Conservation (phyloP, 306 rosid genomes). For the Cicer cuneatum region DNA sequence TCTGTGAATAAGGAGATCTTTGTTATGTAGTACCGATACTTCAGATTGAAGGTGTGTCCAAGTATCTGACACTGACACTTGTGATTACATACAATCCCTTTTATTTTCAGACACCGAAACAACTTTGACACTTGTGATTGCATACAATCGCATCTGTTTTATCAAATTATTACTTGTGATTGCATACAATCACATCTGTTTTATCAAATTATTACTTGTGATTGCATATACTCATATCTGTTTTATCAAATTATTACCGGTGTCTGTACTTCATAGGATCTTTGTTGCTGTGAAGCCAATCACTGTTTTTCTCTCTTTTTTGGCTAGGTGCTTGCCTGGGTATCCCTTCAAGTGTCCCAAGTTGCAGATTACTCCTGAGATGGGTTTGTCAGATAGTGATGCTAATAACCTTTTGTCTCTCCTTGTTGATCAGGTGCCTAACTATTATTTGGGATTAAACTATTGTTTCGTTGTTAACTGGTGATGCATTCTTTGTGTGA, state of each 20-base stretch:
- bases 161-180: too few species aligned
- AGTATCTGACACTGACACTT: too few species aligned
- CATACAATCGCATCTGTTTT: too few species aligned
- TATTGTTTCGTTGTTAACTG: conserved; percentile 32
- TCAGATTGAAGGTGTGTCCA: too few species aligned
- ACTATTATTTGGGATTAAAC: conserved; percentile 19
- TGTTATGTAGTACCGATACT: neutral
- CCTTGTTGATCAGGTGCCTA: conserved; percentile 77
- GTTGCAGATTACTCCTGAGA: conserved; percentile 79
- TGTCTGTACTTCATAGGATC: neutral
- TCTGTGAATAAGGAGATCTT: conserved; percentile 5
- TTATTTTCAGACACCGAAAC: too few species aligned
- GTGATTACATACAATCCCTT: too few species aligned
- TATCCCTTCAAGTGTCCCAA: conserved; percentile 94
- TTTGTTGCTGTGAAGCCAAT: conserved; percentile 30
- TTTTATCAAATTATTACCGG: too few species aligned
- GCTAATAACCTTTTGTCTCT: conserved; percentile 72
- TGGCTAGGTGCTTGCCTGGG: conserved; percentile 80
- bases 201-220: too few species aligned
- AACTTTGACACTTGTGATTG: too few species aligned
- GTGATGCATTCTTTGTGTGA: conserved; percentile 21
- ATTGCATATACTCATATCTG: too few species aligned
- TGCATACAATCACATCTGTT: too few species aligned
- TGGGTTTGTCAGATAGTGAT: conserved; percentile 69
- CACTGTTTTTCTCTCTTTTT: conserved; percentile 20